phyloP scores from a whole-genome alignment of 805 yeast species.

The Monosporozyma servazzii region DNA sequence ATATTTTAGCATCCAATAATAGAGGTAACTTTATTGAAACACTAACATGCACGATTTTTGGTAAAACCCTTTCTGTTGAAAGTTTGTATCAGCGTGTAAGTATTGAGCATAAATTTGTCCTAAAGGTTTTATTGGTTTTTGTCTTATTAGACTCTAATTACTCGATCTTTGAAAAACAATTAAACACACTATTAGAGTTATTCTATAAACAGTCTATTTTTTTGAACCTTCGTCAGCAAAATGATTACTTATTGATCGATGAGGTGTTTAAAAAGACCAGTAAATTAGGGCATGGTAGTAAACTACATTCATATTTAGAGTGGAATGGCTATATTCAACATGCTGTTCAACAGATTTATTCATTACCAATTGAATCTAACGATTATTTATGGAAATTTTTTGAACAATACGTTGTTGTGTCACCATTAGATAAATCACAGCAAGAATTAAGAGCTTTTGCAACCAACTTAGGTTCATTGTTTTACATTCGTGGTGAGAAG shows the following conservation, averaged over 20 bases:
- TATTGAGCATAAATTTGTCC: slow-evolving; percentile 25
- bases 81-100: slow-evolving; percentile 24
- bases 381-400: slow-evolving; percentile 17
- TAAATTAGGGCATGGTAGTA: slow-evolving; percentile 20
- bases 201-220: slow-evolving; percentile 22
- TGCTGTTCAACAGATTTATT: slow-evolving; percentile 11
- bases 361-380: slow-evolving; percentile 8
- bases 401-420: slow-evolving; percentile 12
- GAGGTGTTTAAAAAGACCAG: slow-evolving; percentile 16
- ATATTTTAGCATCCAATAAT: slow-evolving; percentile 4
- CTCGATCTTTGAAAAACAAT: slow-evolving; percentile 16
- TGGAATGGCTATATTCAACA: slow-evolving; percentile 14
- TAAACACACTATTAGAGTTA: slow-evolving; percentile 16
- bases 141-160: slow-evolving; percentile 33
- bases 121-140: slow-evolving; percentile 29
- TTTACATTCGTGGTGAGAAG: slow-evolving; percentile 13
- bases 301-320: slow-evolving; percentile 18
- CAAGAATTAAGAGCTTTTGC: slow-evolving; percentile 7
- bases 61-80: slow-evolving; percentile 19
- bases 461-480: slow-evolving; percentile 14
- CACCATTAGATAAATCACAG: neutral
- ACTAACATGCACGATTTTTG: slow-evolving; percentile 17
- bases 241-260: slow-evolving; percentile 14
- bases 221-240: slow-evolving; percentile 18
- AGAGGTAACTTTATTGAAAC: slow-evolving; percentile 15